These are phyloP conservation scores for Didymella pomorum DNA, from an alignment of 2,329 filamentous ascomycete genomes.

Conservation along the genomic window DNA sequence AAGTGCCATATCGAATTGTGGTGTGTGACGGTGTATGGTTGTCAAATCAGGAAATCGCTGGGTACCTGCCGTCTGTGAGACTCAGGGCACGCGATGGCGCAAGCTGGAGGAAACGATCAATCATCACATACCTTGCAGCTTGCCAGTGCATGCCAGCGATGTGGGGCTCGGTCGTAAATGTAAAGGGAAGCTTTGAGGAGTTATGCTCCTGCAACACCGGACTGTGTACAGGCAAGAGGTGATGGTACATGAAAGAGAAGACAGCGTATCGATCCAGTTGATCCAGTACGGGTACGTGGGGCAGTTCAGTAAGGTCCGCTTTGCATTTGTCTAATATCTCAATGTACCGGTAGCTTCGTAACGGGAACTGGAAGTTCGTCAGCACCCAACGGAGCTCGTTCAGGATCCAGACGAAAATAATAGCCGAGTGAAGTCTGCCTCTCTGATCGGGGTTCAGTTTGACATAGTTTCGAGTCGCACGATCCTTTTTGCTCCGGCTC, in stretches of 20 bases:
- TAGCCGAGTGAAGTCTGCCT: slow-evolving; percentile 34
- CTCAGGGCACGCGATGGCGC: neutral
- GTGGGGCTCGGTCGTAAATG: slow-evolving; percentile 24
- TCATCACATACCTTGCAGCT: neutral
- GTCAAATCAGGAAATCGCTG: neutral
- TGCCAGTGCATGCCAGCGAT: slow-evolving; percentile 4
- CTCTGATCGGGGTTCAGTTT: slow-evolving; percentile 31
- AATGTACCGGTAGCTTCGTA: slow-evolving; percentile 12
- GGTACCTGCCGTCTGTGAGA: neutral
- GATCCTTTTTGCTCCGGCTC: neutral
- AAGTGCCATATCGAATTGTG: neutral
- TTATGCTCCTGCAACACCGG: slow-evolving; percentile 25
- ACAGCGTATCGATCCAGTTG: slow-evolving; percentile 31
- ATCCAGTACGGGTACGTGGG: slow-evolving; percentile 24
- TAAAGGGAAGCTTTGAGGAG: slow-evolving; percentile 28
- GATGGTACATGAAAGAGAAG: slow-evolving; percentile 37
- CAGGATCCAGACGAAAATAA: slow-evolving; percentile 32
- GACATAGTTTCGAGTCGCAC: slow-evolving; percentile 17
- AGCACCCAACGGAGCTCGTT: slow-evolving; percentile 40
- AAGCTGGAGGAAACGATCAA: neutral
- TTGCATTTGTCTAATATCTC: neutral
- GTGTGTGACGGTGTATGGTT: neutral
- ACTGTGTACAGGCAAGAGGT: slow-evolving; percentile 32
- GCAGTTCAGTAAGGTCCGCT: slow-evolving; percentile 2
- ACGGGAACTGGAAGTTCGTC: slow-evolving; percentile 24